A percentile compares a stretch with the other conserved stretches of the same genome.
phyloP scores from a whole-genome alignment of 2,329 filamentous ascomycete species.

The Leptodontidium sp. region DNA sequence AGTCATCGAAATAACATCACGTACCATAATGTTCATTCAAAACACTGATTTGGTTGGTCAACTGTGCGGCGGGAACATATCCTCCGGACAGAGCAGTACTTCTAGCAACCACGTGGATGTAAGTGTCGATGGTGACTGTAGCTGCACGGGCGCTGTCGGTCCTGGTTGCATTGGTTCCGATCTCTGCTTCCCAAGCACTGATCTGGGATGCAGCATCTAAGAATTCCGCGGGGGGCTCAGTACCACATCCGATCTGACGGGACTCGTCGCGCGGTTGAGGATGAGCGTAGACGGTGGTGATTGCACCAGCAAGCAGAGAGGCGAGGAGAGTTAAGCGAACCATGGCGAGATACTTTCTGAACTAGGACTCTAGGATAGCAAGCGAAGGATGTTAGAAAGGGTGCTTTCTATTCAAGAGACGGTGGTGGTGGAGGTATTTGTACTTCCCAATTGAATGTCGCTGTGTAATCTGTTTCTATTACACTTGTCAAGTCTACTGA shows the following conservation, averaged over 20 bases:
- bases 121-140: conserved; percentile 43
- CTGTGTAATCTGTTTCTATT: neutral
- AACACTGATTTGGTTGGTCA: conserved; percentile 39
- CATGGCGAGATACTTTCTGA: neutral
- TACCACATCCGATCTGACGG: conserved; percentile 30
- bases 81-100: conserved; percentile 36
- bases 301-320: conserved; percentile 27
- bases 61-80: conserved; percentile 40
- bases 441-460: neutral
- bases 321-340: conserved; percentile 33
- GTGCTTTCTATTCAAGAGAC: neutral
- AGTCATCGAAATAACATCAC: neutral
- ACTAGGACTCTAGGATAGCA: neutral
- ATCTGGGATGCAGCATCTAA: conserved; percentile 25
- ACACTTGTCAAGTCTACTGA: neutral
- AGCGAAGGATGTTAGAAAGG: neutral
- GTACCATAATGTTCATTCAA: conserved; percentile 32
- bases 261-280: conserved; percentile 23
- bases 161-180: conserved; percentile 23
- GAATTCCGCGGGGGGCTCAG: conserved; percentile 36
- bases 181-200: conserved; percentile 23
- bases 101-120: conserved; percentile 47
- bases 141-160: conserved; percentile 28
- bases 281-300: conserved; percentile 30
- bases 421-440: neutral